These are phyloP conservation scores for Crithidia fasciculata DNA, from an alignment of 208 protist species.

Conservation along the genomic window DNA sequence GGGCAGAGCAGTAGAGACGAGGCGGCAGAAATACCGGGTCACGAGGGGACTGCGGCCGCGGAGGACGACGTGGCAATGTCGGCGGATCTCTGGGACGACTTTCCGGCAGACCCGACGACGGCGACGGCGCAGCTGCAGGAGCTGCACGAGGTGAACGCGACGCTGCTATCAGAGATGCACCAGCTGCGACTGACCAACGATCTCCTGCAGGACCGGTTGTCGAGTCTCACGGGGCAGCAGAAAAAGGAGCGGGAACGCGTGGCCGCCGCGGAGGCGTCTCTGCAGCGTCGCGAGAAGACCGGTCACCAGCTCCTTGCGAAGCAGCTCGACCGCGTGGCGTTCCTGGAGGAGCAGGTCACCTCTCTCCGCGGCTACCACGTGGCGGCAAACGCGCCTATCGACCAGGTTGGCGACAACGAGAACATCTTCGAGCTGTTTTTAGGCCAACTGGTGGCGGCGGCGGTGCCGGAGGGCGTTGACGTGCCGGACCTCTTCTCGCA, in stretches of 20 bases:
- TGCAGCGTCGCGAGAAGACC: slow-evolving; percentile 60
- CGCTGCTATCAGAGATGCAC: slow-evolving; percentile 71
- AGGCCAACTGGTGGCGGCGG: slow-evolving; percentile 81
- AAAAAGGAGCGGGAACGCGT: slow-evolving; percentile 46
- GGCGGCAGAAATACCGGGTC: not conserved
- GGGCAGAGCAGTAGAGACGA: not conserved
- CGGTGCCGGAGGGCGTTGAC: slow-evolving; percentile 52
- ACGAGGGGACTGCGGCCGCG: slow-evolving; percentile 9
- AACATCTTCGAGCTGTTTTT: slow-evolving; percentile 92
- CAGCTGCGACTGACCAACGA: slow-evolving; percentile 78
- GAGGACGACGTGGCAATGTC: slow-evolving; percentile 31
- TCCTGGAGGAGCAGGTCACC: slow-evolving; percentile 88
- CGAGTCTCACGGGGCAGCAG: slow-evolving; percentile 30
- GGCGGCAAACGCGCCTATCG: slow-evolving; percentile 44
- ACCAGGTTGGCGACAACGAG: slow-evolving; percentile 52
- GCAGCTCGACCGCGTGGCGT: slow-evolving; percentile 82
- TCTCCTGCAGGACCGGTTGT: slow-evolving; percentile 66
- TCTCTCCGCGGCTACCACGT: slow-evolving; percentile 86
- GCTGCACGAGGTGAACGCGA: slow-evolving; percentile 82
- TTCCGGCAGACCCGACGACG: slow-evolving; percentile 43
- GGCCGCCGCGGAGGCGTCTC: slow-evolving; percentile 32
- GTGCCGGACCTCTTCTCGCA: slow-evolving; percentile 51
- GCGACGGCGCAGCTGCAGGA: slow-evolving; percentile 69
- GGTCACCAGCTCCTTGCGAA: slow-evolving; percentile 63
- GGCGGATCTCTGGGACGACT: slow-evolving; percentile 13